These are phyloP conservation scores for Barnettozyma sp. DNA, from an alignment of 805 yeast genomes.

Conservation along the genomic window DNA sequence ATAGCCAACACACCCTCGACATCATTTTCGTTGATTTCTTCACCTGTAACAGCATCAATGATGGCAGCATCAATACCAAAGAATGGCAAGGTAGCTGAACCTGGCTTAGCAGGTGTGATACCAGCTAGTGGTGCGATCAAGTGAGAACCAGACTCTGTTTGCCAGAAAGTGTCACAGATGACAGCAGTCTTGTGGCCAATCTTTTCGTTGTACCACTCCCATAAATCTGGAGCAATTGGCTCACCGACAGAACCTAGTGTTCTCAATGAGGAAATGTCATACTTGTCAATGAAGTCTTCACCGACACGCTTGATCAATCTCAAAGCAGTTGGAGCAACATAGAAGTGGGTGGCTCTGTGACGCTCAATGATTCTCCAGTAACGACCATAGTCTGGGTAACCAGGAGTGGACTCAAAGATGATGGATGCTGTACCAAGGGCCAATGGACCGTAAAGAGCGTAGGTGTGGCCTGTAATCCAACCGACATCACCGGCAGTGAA, in stretches of 20 bases:
- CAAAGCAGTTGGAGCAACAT: conserved; percentile 97
- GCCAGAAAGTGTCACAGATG: conserved; percentile 97
- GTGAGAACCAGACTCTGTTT: conserved; percentile 96
- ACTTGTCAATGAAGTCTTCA: conserved; percentile 69
- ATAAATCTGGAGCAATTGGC: conserved; percentile 95
- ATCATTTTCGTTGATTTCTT: conserved; percentile 76
- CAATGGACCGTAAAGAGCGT: conserved; percentile 91
- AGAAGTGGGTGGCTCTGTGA: conserved; percentile 89
- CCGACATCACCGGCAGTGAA: conserved; percentile 99
- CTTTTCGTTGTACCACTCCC: conserved; percentile 97
- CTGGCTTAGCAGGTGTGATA: conserved; percentile 91
- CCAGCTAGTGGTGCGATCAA: conserved; percentile 94
- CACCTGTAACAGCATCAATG: conserved; percentile 89
- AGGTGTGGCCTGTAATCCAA: conserved; percentile 98
- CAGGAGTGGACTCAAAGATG: conserved; percentile 96
- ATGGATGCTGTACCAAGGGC: conserved; percentile 83
- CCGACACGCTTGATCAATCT: conserved; percentile 90
- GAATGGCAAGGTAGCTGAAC: conserved; percentile 94
- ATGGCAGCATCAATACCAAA: conserved; percentile 89
- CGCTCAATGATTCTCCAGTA: conserved; percentile 95
- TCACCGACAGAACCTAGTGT: conserved; percentile 97
- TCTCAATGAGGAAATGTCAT: conserved; percentile 80
- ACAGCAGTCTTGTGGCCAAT: conserved; percentile 88
- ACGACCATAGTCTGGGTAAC: conserved; percentile 90
- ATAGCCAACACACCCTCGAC: conserved; percentile 96